These are phyloP conservation scores for Agrocybe chaxingu DNA, from an alignment of 768 basidiomycete genomes.

Conservation along the genomic window DNA sequence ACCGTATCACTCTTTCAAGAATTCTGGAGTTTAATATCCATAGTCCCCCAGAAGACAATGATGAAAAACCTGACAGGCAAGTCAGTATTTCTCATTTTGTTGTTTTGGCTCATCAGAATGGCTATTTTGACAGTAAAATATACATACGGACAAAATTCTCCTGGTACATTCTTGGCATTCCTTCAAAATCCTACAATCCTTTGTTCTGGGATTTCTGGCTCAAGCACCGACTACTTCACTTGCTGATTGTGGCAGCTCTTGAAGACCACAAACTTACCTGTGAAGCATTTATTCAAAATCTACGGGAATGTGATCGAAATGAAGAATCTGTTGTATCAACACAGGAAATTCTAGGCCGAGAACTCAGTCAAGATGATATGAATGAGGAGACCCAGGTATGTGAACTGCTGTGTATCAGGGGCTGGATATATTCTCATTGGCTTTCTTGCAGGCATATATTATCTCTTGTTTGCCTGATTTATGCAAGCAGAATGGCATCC, in stretches of 20 bases:
- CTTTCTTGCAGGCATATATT: slow-evolving; percentile 39
- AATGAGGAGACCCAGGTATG: slow-evolving; percentile 45
- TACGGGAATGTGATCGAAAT: slow-evolving; percentile 24
- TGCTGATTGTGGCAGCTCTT: slow-evolving; percentile 37
- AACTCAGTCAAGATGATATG: slow-evolving; percentile 39
- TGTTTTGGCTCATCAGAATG: not conserved
- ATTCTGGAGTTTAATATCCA: slow-evolving; percentile 9
- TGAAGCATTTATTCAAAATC: slow-evolving; percentile 31
- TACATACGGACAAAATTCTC: slow-evolving; percentile 60
- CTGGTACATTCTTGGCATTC: slow-evolving; percentile 66
- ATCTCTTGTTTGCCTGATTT: slow-evolving; percentile 35
- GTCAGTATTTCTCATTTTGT: slow-evolving; percentile 11
- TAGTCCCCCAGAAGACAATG: slow-evolving; percentile 8
- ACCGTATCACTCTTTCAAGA: slow-evolving; percentile 20
- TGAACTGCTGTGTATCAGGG: slow-evolving; percentile 7
- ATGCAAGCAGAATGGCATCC: slow-evolving; percentile 18
- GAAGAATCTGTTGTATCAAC: slow-evolving; percentile 28
- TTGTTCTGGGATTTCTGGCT: slow-evolving; percentile 48
- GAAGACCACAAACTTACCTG: slow-evolving; percentile 33
- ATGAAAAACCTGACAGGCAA: slow-evolving; percentile 43
- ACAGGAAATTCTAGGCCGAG: slow-evolving; percentile 38
- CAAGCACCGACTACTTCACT: slow-evolving; percentile 46
- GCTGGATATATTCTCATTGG: not conserved
- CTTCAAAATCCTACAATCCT: slow-evolving; percentile 40
- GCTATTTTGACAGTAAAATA: slow-evolving; percentile 42